Evolutionary conservation across 2,329 filamentous ascomycete species (phyloP).

Genomic region (Colletotrichum sidae): DNA sequence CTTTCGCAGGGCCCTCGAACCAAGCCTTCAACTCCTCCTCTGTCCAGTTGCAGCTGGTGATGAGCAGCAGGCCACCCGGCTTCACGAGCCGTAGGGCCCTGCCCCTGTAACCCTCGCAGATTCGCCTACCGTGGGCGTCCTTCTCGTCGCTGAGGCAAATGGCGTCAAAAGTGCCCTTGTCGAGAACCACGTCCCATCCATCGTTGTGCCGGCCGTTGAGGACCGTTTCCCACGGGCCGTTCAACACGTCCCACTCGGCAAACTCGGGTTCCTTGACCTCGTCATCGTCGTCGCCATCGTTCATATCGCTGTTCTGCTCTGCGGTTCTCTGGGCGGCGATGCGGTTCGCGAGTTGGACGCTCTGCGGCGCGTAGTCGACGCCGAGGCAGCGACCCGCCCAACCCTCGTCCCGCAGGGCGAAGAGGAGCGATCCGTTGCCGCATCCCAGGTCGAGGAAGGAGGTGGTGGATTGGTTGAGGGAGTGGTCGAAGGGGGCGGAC

Average conservation of each 20-base stretch:
- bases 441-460: conserved; percentile 89
- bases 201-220: conserved; percentile 44
- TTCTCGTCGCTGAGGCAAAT: conserved; percentile 78
- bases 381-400: conserved; percentile 82
- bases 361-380: conserved; percentile 86
- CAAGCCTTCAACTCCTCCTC: conserved; percentile 84
- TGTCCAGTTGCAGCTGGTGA: conserved; percentile 99
- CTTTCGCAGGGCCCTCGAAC: conserved; percentile 68
- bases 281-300: conserved; percentile 42
- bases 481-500: conserved; percentile 39
- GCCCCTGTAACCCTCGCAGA: conserved; percentile 80
- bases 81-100: conserved; percentile 77
- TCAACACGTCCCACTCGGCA: conserved; percentile 73
- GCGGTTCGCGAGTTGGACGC: conserved; percentile 77
- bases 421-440: conserved; percentile 93
- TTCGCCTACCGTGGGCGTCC: conserved; percentile 65
- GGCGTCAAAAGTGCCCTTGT: conserved; percentile 98
- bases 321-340: conserved; percentile 58
- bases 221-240: conserved; percentile 51
- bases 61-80: conserved; percentile 77
- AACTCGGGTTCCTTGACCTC: conserved; percentile 53
- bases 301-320: conserved; percentile 36
- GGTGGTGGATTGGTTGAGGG: conserved; percentile 40
- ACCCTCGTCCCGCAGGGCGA: conserved; percentile 74
- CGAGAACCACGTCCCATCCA: conserved; percentile 91